Conservation (phyloP, 192 early-diverging fungal genomes). For the Cetraspora pellucida region DNA sequence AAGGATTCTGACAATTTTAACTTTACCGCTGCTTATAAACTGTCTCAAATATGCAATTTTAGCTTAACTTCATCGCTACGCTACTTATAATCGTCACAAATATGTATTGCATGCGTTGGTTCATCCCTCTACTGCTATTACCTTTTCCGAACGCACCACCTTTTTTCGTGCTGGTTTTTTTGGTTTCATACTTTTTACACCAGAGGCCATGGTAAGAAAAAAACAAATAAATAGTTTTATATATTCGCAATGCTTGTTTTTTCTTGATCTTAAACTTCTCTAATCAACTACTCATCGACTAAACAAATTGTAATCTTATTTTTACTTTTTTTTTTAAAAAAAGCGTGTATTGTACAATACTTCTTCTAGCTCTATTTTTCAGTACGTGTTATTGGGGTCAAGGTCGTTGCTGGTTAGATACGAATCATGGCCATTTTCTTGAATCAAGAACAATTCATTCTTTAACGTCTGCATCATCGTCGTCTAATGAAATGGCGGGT, state of each 20-base stretch:
- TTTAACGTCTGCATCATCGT: slow-evolving; percentile 12
- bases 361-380: slow-evolving; percentile 56
- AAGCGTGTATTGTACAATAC: slow-evolving; percentile 60
- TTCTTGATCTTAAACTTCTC: not conserved
- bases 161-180: slow-evolving; percentile 56
- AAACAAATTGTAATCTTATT: not conserved
- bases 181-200: slow-evolving; percentile 60
- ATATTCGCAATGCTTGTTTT: not conserved
- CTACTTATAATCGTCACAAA: too few relatives aligned
- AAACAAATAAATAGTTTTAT: not conserved
- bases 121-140: slow-evolving; percentile 58
- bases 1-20: too few relatives aligned
- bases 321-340: too few relatives aligned
- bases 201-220: slow-evolving; percentile 59
- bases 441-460: slow-evolving; percentile 36
- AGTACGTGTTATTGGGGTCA: slow-evolving; percentile 67
- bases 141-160: slow-evolving; percentile 65
- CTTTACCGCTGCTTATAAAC: too few relatives aligned
- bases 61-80: too few relatives aligned
- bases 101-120: slow-evolving; percentile 66
- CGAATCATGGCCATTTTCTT: slow-evolving; percentile 45
- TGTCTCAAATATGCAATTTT: too few relatives aligned
- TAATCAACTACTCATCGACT: not conserved
- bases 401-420: slow-evolving; percentile 61
- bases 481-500: slow-evolving; percentile 26